Evolutionary conservation across 768 basidiomycete genomes (phyloP), one percentile per base, ranked within the genome.

Genomic region (Psilocybe tampanensis): DNA sequence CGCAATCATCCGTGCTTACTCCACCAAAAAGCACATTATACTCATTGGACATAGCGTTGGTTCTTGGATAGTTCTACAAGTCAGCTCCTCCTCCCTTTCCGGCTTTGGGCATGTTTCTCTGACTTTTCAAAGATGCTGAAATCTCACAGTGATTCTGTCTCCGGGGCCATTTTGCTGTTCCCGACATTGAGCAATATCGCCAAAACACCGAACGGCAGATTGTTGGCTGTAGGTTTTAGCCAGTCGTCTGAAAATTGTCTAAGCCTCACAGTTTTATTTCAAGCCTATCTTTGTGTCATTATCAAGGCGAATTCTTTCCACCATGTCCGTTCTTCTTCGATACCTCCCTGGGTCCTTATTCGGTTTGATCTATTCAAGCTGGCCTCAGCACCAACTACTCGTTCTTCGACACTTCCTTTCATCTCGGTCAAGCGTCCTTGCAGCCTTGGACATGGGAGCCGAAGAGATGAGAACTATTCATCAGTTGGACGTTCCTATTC

Each of bases 41-140:
- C 21, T 89, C 0, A 66, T 80, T 19, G 88, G 86, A 8, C 90
- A 93, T 60, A 90, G 88, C 52, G 81, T 92, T 13, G 91, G 91
- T 1, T 72, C 82, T 1, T 94, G 90, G 89, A 74, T 93, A 50
- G 67, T 79, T 3, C 64, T 84, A 26, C 83, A 91, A 75, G 86
- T 83, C 33, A 61, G 72, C 80, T 29, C 32, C 19, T 4, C 21
- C 15, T 21, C 23, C 36, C 23, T 36, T 26, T 54, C 32, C 24
- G 54, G 32, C 55, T 23, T 59, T 6, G 5, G 5, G 29, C 5
- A 29, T 29, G 34, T n/a, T 59, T 11, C 32, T 32, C 6, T 52
- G 3, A 34, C n/a, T 47, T 49, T 26, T 44, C 36, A 21, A 44
- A 88, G 86, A 72, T 85, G 8, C 61, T 88, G 52, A 85, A 86